phyloP scores from a whole-genome alignment of 164 flowering plant species.

The Aristolochia fimbriata region DNA sequence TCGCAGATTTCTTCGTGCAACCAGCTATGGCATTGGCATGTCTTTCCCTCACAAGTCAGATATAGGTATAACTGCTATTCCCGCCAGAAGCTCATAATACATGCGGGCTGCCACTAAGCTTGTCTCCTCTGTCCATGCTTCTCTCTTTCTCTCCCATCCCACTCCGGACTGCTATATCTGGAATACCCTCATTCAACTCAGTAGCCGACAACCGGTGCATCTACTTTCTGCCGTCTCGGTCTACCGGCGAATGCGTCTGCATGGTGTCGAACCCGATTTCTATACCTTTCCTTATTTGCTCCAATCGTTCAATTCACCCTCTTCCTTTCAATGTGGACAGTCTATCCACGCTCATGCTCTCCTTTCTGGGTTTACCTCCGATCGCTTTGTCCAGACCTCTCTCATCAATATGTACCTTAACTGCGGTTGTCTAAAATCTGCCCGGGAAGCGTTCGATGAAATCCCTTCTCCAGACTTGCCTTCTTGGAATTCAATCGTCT shows the following conservation, averaged over 20 bases:
- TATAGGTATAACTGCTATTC: background rate
- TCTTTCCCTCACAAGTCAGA: no score
- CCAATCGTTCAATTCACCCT: slow-evolving; percentile 16
- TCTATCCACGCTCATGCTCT: slow-evolving; percentile 18
- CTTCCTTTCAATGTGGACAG: slow-evolving; percentile 13
- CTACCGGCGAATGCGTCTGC: slow-evolving; percentile 25
- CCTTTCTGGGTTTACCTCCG: slow-evolving; percentile 14
- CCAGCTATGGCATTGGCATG: no score
- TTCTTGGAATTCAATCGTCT: slow-evolving; percentile 30
- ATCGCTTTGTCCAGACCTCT: slow-evolving; percentile 21
- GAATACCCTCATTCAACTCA: slow-evolving; percentile 25
- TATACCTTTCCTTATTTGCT: slow-evolving; percentile 30
- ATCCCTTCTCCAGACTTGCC: slow-evolving; percentile 19
- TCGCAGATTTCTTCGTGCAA: no score
- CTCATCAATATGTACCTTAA: slow-evolving; percentile 22
- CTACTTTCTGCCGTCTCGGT: slow-evolving; percentile 12
- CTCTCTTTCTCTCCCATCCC: slow-evolving; percentile 19
- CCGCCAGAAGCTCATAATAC: background rate
- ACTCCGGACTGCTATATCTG: slow-evolving; percentile 22
- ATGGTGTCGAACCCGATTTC: slow-evolving; percentile 23
- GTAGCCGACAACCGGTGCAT: slow-evolving; percentile 2
- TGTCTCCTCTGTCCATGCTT: slow-evolving; percentile 18
- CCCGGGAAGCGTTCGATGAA: slow-evolving; percentile 23
- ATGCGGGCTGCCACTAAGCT: slow-evolving; percentile 15
- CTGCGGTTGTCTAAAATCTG: slow-evolving; percentile 20